Conservation (phyloP, 78 protist species). For the Cyanophora paradoxa region DNA sequence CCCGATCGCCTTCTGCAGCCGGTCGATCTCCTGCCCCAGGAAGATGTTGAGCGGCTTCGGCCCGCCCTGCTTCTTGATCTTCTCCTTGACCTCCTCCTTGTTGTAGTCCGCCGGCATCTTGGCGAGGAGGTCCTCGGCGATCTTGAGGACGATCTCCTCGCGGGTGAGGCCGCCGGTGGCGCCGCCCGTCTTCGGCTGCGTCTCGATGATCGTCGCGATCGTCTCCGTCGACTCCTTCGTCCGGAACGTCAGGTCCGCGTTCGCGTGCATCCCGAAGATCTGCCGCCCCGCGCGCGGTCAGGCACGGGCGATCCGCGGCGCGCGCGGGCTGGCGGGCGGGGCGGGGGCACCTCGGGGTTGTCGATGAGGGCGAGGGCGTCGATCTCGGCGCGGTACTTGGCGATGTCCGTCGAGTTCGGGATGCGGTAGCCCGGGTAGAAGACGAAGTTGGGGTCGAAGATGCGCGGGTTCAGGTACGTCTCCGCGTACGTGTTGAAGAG, state of each 20-base stretch:
- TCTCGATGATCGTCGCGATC: conserved; percentile 53
- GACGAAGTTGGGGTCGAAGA: conserved; percentile 29
- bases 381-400: conserved; percentile 28
- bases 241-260: conserved; percentile 76
- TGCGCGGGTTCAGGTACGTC: conserved; percentile 11
- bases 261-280: conserved; percentile 79
- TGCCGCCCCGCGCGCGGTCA: no score
- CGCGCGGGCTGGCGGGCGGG: no score
- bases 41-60: conserved; percentile 63
- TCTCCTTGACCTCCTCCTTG: conserved; percentile 23
- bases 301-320: no score
- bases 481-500: conserved; percentile 54
- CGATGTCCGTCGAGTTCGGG: conserved; percentile 25
- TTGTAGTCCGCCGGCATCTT: conserved; percentile 59
- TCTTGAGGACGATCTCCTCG: conserved; percentile 47
- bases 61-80: background rate
- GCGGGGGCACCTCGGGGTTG: conserved; percentile 70
- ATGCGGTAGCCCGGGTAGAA: conserved; percentile 41
- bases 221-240: conserved; percentile 15
- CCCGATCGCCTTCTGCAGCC: conserved; percentile 40
- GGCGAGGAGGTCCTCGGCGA: conserved; percentile 44
- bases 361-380: conserved; percentile 57
- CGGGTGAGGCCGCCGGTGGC: conserved; percentile 59
- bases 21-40: conserved; percentile 71
- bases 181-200: conserved; percentile 73